Base-by-base conservation (phyloP, 192 early-diverging fungal genomes). In the Glomus cerebriforme region DNA sequence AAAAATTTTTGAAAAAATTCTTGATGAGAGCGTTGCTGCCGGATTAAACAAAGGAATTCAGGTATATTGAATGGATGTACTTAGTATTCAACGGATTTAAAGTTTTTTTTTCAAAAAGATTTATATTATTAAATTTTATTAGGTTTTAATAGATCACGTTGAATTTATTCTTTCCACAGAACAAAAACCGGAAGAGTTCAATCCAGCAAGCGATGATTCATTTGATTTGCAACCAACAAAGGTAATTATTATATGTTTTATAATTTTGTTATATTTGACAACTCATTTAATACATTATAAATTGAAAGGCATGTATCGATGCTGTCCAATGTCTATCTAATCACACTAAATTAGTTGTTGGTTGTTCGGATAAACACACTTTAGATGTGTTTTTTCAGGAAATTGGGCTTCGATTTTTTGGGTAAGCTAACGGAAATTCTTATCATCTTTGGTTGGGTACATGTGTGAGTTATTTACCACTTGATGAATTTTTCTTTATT, bases 31-130 rank as follows among this genome's bases (percentile, higher is more conserved):
- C 22, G 96, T 98, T 4, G 97, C 97, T 0, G 83, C 87, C 24
- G 97, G 97, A 12, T 91, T 99, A 91, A 96, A 99, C 87, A 92
- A 93, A 79, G 90, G 93, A 39, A 98, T 99, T 63, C 90, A 92
- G 83, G 83, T 86, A 79, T 59, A 19, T 67, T 19, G 3, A 17
- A 49, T 49, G 3, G 43, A 7, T 67, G 3, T 22, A 34, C 8
- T 67, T 15, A 7, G 22, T 68, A 8, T 32, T 19, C 32, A 35
- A 68, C 22, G 29, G 7, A 35, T 35, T 68, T 26, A n/a, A 43
- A 43, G 1, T 43, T 43, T 12, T 43, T 43, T 29, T 2, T 19
- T 39, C 22, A n/a, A 67, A 68, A n/a, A 22, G 7, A 22, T n/a
- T 31, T 35, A 37, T 8, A 34, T n/a, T 19, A 67, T 22, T 35